Conservation (phyloP, 768 basidiomycete species). For the Trametes cubensis region DNA sequence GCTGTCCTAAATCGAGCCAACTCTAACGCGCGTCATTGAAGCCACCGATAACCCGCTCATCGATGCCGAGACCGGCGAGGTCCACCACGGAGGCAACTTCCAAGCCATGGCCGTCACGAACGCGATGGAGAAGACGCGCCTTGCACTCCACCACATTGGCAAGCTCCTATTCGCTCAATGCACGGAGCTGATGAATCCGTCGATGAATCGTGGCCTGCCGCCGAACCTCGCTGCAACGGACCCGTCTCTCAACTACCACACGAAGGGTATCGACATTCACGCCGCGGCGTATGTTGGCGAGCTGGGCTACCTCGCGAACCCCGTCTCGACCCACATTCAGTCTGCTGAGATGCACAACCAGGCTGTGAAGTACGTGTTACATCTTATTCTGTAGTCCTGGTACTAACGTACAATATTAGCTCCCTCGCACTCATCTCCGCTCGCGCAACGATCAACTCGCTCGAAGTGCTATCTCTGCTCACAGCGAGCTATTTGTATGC, state of each 20-base stretch:
- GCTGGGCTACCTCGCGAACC: slow-evolving; percentile 80
- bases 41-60: slow-evolving; percentile 89
- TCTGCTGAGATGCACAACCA: slow-evolving; percentile 94
- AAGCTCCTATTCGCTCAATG: slow-evolving; percentile 54
- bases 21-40: slow-evolving; percentile 31
- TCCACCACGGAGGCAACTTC: slow-evolving; percentile 89
- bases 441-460: slow-evolving; percentile 74
- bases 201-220: slow-evolving; percentile 82
- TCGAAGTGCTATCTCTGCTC: slow-evolving; percentile 77
- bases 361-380: slow-evolving; percentile 72
- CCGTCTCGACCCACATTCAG: slow-evolving; percentile 83
- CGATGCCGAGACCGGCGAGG: slow-evolving; percentile 61
- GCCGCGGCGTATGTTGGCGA: slow-evolving; percentile 81
- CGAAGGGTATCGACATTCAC: slow-evolving; percentile 85
- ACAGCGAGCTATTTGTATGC: slow-evolving; percentile 77
- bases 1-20: not conserved
- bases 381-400: not conserved
- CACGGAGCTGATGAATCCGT: slow-evolving; percentile 77
- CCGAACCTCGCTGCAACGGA: slow-evolving; percentile 80
- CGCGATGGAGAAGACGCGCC: slow-evolving; percentile 84
- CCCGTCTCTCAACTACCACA: slow-evolving; percentile 80
- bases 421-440: slow-evolving; percentile 85
- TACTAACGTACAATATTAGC: slow-evolving; percentile 40
- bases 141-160: slow-evolving; percentile 53
- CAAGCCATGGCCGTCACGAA: slow-evolving; percentile 86